Conservation (phyloP, 768 basidiomycete genomes). For the Phlebiopsis flavidoalba region DNA sequence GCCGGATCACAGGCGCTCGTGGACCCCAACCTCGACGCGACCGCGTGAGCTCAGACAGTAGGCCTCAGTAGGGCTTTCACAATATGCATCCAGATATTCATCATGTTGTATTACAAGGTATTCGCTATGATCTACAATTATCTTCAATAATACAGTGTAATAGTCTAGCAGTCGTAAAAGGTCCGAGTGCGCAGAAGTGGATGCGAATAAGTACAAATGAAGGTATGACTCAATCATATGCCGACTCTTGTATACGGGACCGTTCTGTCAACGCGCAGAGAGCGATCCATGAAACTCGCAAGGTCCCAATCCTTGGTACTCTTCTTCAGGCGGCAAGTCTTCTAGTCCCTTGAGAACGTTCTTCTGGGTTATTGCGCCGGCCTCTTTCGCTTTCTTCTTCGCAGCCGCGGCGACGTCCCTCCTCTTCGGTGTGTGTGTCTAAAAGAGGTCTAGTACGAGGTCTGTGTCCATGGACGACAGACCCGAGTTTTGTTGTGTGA, state of each 20-base stretch:
- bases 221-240: background rate
- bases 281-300: conserved; percentile 85
- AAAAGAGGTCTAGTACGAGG: conserved; percentile 92
- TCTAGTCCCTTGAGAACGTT: conserved; percentile 86
- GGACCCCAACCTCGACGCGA: too few species aligned
- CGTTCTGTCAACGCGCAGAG: conserved; percentile 22
- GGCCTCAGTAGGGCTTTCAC: too few species aligned
- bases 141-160: background rate
- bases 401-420: conserved; percentile 53
- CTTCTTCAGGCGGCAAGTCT: conserved; percentile 87
- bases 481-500: conserved; percentile 96
- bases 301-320: conserved; percentile 87
- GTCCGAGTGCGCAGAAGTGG: background rate
- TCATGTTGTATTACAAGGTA: background rate
- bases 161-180: background rate
- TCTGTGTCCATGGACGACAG: conserved; percentile 96
- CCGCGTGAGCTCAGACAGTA: too few species aligned
- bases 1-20: too few species aligned
- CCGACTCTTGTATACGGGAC: background rate
- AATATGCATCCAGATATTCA: too few species aligned
- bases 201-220: background rate
- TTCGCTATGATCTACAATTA: conserved; percentile 6
- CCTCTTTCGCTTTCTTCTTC: conserved; percentile 51
- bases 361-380: conserved; percentile 66
- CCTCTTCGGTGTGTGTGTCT: conserved; percentile 68